A percentile compares a stretch with the other conserved stretches of the same genome.
These are phyloP conservation scores for Neurospora pannonica DNA, from an alignment of 495 filamentous ascomycete species.

Conservation along the genomic window DNA sequence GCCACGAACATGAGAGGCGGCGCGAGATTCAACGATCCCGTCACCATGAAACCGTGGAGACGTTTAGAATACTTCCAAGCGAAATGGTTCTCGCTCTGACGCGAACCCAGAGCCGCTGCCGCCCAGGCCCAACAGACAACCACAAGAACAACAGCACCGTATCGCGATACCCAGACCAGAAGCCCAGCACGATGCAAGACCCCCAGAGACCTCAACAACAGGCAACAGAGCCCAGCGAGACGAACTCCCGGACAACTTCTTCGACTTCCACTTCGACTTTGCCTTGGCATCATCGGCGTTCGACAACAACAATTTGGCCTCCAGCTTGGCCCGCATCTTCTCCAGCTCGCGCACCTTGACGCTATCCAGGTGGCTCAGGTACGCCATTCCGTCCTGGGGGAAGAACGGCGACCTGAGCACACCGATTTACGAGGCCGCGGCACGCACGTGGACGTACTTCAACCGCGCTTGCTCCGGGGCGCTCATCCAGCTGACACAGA, in stretches of 20 bases:
- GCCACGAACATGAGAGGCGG: too few relatives aligned
- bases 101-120: neutral
- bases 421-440: neutral
- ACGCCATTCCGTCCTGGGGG: neutral
- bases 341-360: neutral
- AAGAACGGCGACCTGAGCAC: neutral
- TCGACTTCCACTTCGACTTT: neutral
- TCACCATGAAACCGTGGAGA: too few relatives aligned
- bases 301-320: neutral
- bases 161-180: too few relatives aligned
- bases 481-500: neutral
- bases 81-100: neutral
- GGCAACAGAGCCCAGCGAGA: neutral
- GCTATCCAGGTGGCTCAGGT: neutral
- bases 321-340: neutral
- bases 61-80: neutral
- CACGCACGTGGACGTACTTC: neutral
- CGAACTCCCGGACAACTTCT: neutral
- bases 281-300: neutral
- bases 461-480: neutral
- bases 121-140: neutral
- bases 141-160: too few relatives aligned
- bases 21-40: too few relatives aligned
- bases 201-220: neutral
- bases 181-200: neutral